Base-by-base conservation (phyloP, 768 basidiomycete species). In the Tulasnella sp. region DNA sequence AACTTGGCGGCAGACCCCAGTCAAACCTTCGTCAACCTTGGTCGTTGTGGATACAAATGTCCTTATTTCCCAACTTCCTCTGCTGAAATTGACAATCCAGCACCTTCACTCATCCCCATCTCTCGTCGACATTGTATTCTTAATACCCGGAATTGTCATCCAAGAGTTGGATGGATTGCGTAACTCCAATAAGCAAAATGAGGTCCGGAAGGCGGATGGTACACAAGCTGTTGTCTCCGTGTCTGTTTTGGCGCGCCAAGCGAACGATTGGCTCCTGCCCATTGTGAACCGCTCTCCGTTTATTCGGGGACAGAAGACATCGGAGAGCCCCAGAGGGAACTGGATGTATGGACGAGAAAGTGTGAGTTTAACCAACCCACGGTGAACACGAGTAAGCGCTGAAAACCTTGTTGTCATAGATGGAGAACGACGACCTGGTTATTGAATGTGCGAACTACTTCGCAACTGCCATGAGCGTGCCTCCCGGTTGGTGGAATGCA, bases 71-170 rank as follows among this genome's bases (percentile, higher is more conserved):
- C 85, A 89, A 77, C 87, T 93, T 77, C 88, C 89, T 74, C 85
- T 88, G 49, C 82, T 94, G 77, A 85, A 88, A 77, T 85, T 86
- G 67, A 91, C 94, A 80, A 88, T 90, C 58, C 42, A 89, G 90
- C 80, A 83, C 81, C 34, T 81, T 83, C 29, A 77, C 77, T 8
- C 80, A 29, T 64, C 42, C 22, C 40, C 69, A 3, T 14, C 34
- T n/a, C 19, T 11, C 0, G 4, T 88, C n/a, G 86, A 88, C n/a
- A 83, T 91, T 58, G 77, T 88, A 71, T 83, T 93, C 36, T 84
- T 94, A 78, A 86, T 94, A 71, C 93, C 93, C 0, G 90, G 89
- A 12, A 88, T 87, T 8, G 93, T 94, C 22, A 86, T 94, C 72
- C 86, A 88, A 71, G 93, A 95, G 82, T 87, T 95, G 45, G 93